phyloP scores from a whole-genome alignment of 257 asterid species.

The Przewalskia tangutica region DNA sequence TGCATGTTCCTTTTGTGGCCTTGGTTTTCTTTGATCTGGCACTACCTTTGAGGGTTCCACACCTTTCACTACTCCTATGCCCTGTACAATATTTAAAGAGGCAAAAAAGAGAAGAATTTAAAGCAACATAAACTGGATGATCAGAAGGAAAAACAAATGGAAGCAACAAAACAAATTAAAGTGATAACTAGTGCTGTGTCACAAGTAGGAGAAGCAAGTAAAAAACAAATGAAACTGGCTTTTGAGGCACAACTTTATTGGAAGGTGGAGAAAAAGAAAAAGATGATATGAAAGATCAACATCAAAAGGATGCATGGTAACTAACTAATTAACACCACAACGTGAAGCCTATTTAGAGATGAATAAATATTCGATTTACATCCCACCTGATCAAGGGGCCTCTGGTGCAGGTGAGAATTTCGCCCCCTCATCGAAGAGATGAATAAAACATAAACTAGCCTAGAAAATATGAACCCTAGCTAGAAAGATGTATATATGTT shows the following conservation, averaged over 20 bases:
- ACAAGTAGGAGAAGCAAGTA: neutral
- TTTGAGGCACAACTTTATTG: conserved; percentile 18
- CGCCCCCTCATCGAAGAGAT: too few relatives aligned
- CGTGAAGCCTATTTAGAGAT: neutral
- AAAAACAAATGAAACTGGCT: conserved; percentile 19
- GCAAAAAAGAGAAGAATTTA: conserved; percentile 1
- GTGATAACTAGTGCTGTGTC: neutral
- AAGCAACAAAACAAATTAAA: neutral
- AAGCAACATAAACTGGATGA: neutral
- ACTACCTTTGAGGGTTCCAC: conserved; percentile 22
- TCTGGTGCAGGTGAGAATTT: too few relatives aligned
- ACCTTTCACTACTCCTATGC: conserved; percentile 10
- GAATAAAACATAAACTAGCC: neutral
- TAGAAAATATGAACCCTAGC: conserved; percentile 26
- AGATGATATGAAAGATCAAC: conserved; percentile 10
- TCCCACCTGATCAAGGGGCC: too few relatives aligned
- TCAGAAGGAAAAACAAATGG: neutral
- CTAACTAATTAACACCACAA: neutral
- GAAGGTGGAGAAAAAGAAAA: conserved; percentile 20
- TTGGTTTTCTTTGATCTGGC: conserved; percentile 37
- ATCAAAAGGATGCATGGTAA: conserved; percentile 2
- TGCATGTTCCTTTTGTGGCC: conserved; percentile 61
- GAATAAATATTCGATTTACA: too few relatives aligned
- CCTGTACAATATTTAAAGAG: neutral
- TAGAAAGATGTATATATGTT: conserved; percentile 16